These are phyloP conservation scores for Triticum turgidum DNA, from an alignment of 176 grass and related monocot species.

Conservation along the genomic window DNA sequence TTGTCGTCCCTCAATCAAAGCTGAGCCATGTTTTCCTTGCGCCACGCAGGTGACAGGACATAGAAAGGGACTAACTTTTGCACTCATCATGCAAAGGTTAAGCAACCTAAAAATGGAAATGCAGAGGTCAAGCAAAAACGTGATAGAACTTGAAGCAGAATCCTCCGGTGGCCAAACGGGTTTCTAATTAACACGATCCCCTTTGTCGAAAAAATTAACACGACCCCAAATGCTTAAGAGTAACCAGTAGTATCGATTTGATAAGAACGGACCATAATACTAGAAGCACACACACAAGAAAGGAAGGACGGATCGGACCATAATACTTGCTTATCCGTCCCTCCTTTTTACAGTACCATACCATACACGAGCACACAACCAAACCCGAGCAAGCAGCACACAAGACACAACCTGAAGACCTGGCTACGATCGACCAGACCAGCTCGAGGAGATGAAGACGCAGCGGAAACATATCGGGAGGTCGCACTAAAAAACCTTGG, in stretches of 20 bases:
- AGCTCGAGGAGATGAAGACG: neutral
- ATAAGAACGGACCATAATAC: neutral
- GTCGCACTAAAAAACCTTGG: slow-evolving; percentile 16
- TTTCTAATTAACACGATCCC: neutral
- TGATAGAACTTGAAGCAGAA: neutral
- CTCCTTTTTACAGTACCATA: neutral
- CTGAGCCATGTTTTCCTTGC: neutral
- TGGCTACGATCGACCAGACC: too few species aligned
- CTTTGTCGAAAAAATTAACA: too few species aligned
- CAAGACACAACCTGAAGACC: neutral
- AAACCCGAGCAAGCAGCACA: too few species aligned
- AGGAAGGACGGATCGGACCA: neutral
- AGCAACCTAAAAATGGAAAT: neutral
- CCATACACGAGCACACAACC: too few species aligned
- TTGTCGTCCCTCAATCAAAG: too few species aligned
- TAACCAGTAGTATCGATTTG: neutral
- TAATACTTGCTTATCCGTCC: slow-evolving; percentile 20
- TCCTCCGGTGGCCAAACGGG: neutral
- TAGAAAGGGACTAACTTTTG: neutral
- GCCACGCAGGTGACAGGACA: neutral
- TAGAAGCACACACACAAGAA: neutral
- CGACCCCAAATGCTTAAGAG: neutral
- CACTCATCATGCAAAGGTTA: neutral
- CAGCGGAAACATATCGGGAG: neutral
- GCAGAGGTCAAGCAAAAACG: neutral